Base-by-base conservation (phyloP, 2,329 filamentous ascomycete species). In the Pseudogymnoascus pannorum region DNA sequence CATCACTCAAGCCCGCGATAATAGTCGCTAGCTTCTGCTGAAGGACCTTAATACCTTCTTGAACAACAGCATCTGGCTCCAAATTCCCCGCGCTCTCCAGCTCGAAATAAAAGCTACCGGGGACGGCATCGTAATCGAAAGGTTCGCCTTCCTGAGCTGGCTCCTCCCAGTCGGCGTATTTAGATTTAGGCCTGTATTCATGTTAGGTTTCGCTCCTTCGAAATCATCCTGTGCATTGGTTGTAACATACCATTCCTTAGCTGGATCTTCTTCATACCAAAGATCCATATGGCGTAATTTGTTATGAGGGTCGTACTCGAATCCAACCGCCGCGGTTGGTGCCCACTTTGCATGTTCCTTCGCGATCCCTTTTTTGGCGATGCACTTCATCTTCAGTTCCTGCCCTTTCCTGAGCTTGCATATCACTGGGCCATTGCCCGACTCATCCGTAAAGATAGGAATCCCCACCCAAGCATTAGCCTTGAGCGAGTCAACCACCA, bases 311-410 rank as follows among this genome's bases (percentile, higher is more conserved):
- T 99, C 94, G 75, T 99, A 99, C 75, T 99, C 94, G 73, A 99
- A 99, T 22, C 91, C 92, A 40, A 99, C 87, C 3, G 94, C 94
- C 40, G 92, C 84, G 35, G 90, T 93, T 1, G 94, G 92, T 70
- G 91, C 89, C 94, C 94, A 99, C 76, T 99, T 99, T 8, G 94
- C 91, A 75, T 99, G 94, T 75, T 99, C 94, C 80, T 99, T 99
- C 36, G 93, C 92, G 66, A 97, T 97, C 1, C 94, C 94, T 81
- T 97, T 97, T 81, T 96, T 97, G 58, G 93, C 94, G 66, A 97
- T 89, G 72, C 93, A 97, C 64, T 85, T 89, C 71, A 99, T 84
- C 73, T 91, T 88, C 64, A 99, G 78, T 75, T 96, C 92, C 76
- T 99, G 94, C 2, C 89, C 91, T 71, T 87, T 88, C 62, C 93